Percentiles rank a stretch among this genome's conserved stretches.
Conservation (phyloP, 164 flowering plant genomes). For the Macadamia tetraphylla region DNA sequence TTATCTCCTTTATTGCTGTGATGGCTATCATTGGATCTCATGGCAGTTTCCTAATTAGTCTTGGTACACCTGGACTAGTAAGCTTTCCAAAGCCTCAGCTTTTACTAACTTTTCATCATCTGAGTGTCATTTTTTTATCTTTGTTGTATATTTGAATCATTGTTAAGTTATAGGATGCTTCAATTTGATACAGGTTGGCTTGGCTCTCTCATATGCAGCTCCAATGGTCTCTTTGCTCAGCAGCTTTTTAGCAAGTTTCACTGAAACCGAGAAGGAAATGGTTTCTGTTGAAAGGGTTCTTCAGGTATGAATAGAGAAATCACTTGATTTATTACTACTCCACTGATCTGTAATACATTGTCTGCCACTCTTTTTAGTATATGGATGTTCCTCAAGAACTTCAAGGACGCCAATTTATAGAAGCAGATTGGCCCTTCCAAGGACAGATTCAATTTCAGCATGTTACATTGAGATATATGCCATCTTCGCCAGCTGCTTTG, state of each 20-base stretch:
- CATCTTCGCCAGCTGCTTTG: constrained; percentile 74
- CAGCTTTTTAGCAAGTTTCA: constrained; percentile 80
- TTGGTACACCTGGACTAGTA: constrained; percentile 93
- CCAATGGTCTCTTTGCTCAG: constrained; percentile 85
- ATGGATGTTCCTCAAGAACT: constrained; percentile 79
- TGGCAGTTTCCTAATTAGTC: constrained; percentile 50
- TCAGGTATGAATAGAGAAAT: constrained; percentile 40
- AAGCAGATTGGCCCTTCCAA: constrained; percentile 58
- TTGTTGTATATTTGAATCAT: neutral
- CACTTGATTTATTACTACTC: constrained; percentile 1
- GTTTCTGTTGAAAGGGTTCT: constrained; percentile 88
- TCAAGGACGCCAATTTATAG: constrained; percentile 32
- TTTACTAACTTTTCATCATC: neutral
- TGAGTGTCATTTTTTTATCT: neutral
- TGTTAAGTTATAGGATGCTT: constrained; percentile 5
- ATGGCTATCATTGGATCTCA: constrained; percentile 82
- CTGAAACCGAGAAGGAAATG: constrained; percentile 99
- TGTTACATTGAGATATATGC: constrained; percentile 75
- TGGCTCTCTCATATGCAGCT: constrained; percentile 95
- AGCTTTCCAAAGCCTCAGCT: constrained; percentile 10
- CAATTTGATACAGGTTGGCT: constrained; percentile 60
- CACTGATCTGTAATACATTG: constrained; percentile 6
- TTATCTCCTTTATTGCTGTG: constrained; percentile 71
- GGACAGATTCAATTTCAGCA: constrained; percentile 71
- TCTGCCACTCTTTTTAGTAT: constrained; percentile 38